Conservation (phyloP, 345 rosid species). For the Brassica napus region DNA sequence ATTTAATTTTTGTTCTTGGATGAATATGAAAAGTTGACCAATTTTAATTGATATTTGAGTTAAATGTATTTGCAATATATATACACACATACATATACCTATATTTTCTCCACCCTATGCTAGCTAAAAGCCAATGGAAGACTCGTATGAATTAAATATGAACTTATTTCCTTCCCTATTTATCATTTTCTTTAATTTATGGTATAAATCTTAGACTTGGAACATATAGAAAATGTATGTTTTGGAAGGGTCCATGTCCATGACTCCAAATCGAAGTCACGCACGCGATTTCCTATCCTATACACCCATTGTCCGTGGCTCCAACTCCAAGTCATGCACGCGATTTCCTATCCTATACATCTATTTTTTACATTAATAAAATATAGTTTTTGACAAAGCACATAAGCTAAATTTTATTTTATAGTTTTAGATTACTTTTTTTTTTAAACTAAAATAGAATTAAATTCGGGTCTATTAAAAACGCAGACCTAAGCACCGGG, state of each 20-base stretch:
- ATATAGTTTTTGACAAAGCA: no score
- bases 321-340: slow-evolving; percentile 3
- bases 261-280: slow-evolving; percentile 10
- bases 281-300: background rate
- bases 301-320: slow-evolving; percentile 5
- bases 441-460: no score
- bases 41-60: background rate
- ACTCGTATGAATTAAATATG: slow-evolving; percentile 8
- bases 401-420: no score
- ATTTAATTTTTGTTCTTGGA: background rate
- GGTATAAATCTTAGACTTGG: background rate
- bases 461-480: no score
- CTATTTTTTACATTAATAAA: background rate
- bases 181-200: background rate
- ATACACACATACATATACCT: background rate
- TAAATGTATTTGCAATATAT: background rate
- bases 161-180: background rate
- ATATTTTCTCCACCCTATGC: slow-evolving; percentile 23
- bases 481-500: no score
- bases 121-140: slow-evolving; percentile 22
- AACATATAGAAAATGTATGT: background rate
- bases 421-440: no score
- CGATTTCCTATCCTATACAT: background rate
- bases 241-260: background rate
- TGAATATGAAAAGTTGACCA: background rate